A percentile compares a stretch with the other conserved stretches of the same genome.
Evolutionary conservation across 2,329 filamentous ascomycete genomes (phyloP).

Genomic region (Ascochyta viciae-villosae): DNA sequence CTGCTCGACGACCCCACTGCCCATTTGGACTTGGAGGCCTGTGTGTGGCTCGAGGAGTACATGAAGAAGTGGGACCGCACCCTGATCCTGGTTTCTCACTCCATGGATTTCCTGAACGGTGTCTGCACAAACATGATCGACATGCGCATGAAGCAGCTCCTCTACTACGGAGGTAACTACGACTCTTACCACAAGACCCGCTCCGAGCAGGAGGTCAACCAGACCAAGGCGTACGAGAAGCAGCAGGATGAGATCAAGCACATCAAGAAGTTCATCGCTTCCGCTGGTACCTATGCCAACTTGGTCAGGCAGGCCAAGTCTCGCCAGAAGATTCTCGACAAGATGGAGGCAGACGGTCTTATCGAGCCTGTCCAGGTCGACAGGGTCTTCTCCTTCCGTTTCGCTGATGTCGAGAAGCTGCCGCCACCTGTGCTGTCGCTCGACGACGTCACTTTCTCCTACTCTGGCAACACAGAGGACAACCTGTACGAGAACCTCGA

Average conservation of each 20-base stretch:
- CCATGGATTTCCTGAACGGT: constrained; percentile 98
- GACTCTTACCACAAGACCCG: constrained; percentile 95
- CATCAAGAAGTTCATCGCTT: constrained; percentile 99
- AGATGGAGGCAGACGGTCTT: constrained; percentile 99
- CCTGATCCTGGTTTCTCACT: constrained; percentile 94
- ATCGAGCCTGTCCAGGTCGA: constrained; percentile 89
- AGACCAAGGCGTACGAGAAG: constrained; percentile 98
- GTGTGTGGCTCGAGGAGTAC: constrained; percentile 99
- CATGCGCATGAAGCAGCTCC: constrained; percentile 86
- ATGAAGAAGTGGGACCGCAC: constrained; percentile 99
- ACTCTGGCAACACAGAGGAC: constrained; percentile 87
- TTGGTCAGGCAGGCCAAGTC: constrained; percentile 99
- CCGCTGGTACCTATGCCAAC: constrained; percentile 99
- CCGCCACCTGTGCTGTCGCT: constrained; percentile 95
- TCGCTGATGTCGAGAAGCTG: constrained; percentile 99
- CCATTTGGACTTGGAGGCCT: constrained; percentile 98
- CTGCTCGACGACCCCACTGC: constrained; percentile 98
- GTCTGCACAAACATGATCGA: constrained; percentile 99
- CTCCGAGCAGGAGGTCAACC: constrained; percentile 92
- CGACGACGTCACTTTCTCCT: constrained; percentile 97
- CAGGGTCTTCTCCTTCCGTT: constrained; percentile 94
- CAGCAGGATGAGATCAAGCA: constrained; percentile 99
- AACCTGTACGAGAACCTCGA: constrained; percentile 97
- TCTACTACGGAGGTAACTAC: constrained; percentile 99
- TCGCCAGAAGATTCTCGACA: constrained; percentile 99